Percentiles rank a stretch among this genome's conserved stretches.
Conservation (phyloP, 2,329 filamentous ascomycete species). For the Mycosphaerella sp. region DNA sequence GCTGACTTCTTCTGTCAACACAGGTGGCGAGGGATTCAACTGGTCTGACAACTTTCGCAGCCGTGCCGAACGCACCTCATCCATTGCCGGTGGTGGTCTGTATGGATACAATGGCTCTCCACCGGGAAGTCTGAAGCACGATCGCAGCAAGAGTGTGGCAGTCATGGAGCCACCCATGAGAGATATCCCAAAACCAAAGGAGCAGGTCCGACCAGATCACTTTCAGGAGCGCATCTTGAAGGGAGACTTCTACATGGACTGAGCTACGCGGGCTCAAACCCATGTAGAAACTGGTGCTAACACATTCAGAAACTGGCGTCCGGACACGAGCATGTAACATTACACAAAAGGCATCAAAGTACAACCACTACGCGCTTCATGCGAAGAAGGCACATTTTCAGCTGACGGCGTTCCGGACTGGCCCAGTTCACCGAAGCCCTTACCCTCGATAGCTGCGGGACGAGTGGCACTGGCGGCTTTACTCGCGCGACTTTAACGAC, state of each 20-base stretch:
- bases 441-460: background rate
- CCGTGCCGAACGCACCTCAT: slow-evolving; percentile 67
- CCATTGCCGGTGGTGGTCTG: slow-evolving; percentile 52
- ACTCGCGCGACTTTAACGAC: background rate
- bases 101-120: slow-evolving; percentile 27
- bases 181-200: slow-evolving; percentile 53
- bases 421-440: background rate
- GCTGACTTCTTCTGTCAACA: slow-evolving; percentile 44
- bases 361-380: background rate
- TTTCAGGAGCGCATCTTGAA: slow-evolving; percentile 97
- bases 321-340: background rate
- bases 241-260: slow-evolving; percentile 96
- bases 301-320: background rate
- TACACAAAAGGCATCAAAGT: background rate
- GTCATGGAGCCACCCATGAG: slow-evolving; percentile 50
- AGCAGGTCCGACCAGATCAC: slow-evolving; percentile 61
- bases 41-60: slow-evolving; percentile 94
- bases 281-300: slow-evolving; percentile 36
- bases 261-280: background rate
- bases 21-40: slow-evolving; percentile 79
- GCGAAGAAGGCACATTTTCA: background rate
- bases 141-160: slow-evolving; percentile 63
- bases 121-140: slow-evolving; percentile 42
- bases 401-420: background rate
- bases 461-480: background rate